These are phyloP conservation scores for Pseudozyma hubeiensis DNA, from an alignment of 1,284 basidiomycete species.

Conservation along the genomic window DNA sequence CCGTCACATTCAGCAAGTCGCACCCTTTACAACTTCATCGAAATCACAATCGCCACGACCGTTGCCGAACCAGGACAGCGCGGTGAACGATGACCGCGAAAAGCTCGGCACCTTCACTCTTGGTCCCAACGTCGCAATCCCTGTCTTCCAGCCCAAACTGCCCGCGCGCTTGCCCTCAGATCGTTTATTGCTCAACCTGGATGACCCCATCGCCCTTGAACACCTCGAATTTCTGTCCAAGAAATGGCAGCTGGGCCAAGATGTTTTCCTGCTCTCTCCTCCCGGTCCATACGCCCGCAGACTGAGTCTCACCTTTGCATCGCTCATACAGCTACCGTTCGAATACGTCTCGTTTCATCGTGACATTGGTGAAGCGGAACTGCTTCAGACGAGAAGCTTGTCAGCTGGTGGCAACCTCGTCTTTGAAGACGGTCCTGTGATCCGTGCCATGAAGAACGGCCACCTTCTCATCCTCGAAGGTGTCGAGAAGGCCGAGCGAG, in stretches of 20 bases:
- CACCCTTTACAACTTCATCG: conserved; percentile 33
- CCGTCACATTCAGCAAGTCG: conserved; percentile 38
- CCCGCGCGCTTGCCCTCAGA: conserved; percentile 55
- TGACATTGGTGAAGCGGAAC: conserved; percentile 69
- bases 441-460: conserved; percentile 69
- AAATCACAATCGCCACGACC: conserved; percentile 19
- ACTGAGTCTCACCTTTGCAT: conserved; percentile 68
- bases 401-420: conserved; percentile 63
- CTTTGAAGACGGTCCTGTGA: conserved; percentile 68
- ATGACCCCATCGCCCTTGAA: conserved; percentile 64
- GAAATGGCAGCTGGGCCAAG: conserved; percentile 67
- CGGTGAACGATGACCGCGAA: conserved; percentile 32
- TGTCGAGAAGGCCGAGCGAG: conserved; percentile 68
- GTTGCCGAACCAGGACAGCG: conserved; percentile 7
- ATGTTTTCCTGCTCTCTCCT: conserved; percentile 66
- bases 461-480: conserved; percentile 69
- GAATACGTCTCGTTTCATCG: conserved; percentile 69
- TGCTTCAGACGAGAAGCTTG: conserved; percentile 68
- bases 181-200: conserved; percentile 60
- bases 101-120: conserved; percentile 61
- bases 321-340: conserved; percentile 66
- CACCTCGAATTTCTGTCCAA: conserved; percentile 67
- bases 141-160: conserved; percentile 58
- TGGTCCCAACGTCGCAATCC: conserved; percentile 63
- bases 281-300: conserved; percentile 69